These are phyloP conservation scores for Candida awuae DNA, from an alignment of 805 yeast species.

Conservation along the genomic window DNA sequence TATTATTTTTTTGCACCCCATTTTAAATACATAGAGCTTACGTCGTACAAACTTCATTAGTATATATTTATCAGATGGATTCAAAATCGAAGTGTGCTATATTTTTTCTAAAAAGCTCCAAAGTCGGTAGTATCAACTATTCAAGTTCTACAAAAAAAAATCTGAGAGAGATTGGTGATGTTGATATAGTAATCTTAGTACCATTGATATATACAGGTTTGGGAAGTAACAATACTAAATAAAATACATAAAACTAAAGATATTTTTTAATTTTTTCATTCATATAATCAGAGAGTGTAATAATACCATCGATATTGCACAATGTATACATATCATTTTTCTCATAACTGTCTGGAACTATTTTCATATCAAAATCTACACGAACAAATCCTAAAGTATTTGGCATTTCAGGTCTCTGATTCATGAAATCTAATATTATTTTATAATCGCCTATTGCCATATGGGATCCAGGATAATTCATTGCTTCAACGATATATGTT, in stretches of 20 bases:
- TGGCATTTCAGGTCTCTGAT: constrained; percentile 54
- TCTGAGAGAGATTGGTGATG: no score
- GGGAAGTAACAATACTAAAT: no score
- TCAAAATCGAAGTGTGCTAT: no score
- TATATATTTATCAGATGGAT: no score
- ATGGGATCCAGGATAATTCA: constrained; percentile 41
- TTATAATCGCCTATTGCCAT: constrained; percentile 72
- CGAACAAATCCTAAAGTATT: constrained; percentile 64
- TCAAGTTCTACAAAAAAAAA: no score
- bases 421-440: constrained; percentile 50
- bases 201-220: no score
- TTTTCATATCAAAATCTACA: constrained; percentile 47
- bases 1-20: no score
- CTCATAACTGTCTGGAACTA: constrained; percentile 49
- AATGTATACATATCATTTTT: constrained; percentile 51
- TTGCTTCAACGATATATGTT: constrained; percentile 48
- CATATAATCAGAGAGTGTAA: constrained; percentile 45
- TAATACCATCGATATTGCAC: constrained; percentile 40
- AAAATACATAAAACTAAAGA: constrained; percentile 5
- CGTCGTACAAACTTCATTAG: no score
- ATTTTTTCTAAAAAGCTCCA: no score
- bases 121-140: no score
- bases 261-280: constrained; percentile 30
- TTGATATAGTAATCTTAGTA: no score
- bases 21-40: no score